Evolutionary conservation across 805 yeast species (phyloP).

Genomic region (Saccharomycodes ludwigii): DNA sequence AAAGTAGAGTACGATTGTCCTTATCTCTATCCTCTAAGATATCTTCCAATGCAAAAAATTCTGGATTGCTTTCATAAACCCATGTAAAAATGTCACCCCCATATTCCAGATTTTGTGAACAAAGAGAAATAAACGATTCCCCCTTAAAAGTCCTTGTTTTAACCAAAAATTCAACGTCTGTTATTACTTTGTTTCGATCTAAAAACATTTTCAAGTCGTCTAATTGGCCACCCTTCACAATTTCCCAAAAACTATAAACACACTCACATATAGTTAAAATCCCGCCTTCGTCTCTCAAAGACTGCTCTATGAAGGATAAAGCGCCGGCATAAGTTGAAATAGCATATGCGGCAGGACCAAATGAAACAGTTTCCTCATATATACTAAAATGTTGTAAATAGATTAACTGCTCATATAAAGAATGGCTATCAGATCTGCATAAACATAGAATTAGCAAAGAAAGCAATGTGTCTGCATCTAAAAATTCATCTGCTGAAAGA

Average conservation of each 20-base stretch:
- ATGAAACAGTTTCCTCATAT: conserved; percentile 27
- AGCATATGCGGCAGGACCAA: conserved; percentile 64
- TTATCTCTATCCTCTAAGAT: conserved; percentile 50
- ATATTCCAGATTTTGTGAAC: conserved; percentile 37
- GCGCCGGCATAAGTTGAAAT: conserved; percentile 80
- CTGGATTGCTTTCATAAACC: conserved; percentile 34
- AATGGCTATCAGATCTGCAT: conserved; percentile 43
- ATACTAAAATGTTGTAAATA: conserved; percentile 53
- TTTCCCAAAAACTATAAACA: conserved; percentile 44
- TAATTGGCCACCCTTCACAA: conserved; percentile 28
- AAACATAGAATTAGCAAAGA: conserved; percentile 64
- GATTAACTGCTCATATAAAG: conserved; percentile 49
- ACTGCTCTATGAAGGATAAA: conserved; percentile 40
- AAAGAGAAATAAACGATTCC: conserved; percentile 57
- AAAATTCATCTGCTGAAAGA: conserved; percentile 26
- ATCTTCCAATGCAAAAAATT: conserved; percentile 52
- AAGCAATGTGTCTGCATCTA: conserved; percentile 76
- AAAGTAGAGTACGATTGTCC: conserved; percentile 43
- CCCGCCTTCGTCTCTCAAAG: conserved; percentile 20
- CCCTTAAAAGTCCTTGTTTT: conserved; percentile 33
- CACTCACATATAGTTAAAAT: conserved; percentile 31
- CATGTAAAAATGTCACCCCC: conserved; percentile 29
- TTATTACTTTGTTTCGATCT: conserved; percentile 3
- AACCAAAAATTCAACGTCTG: conserved; percentile 10
- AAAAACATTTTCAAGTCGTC: conserved; percentile 9